Evolutionary conservation across 2,329 filamentous ascomycete species (phyloP).

Genomic region (Exophiala dermatitidis): DNA sequence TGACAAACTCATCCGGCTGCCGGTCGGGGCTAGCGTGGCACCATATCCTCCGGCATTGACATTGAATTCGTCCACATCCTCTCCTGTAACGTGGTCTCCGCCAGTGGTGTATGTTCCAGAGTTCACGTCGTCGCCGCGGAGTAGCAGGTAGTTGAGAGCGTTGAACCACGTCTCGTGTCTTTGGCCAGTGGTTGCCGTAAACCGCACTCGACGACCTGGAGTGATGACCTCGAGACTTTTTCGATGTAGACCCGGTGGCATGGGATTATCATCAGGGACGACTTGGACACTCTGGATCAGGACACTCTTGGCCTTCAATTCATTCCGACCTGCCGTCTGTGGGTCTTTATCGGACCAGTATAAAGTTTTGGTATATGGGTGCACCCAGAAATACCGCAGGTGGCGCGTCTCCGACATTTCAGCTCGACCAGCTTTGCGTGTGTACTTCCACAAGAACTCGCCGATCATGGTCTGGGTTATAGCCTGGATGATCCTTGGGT

Average conservation of each 20-base stretch:
- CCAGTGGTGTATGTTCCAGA: slow-evolving; percentile 38
- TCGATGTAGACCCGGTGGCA: slow-evolving; percentile 86
- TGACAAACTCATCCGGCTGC: slow-evolving; percentile 52
- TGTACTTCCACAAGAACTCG: slow-evolving; percentile 98
- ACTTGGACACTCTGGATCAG: slow-evolving; percentile 88
- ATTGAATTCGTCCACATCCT: slow-evolving; percentile 73
- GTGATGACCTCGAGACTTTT: slow-evolving; percentile 90
- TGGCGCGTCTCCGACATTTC: slow-evolving; percentile 86
- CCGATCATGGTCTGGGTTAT: slow-evolving; percentile 99
- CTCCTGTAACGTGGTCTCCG: slow-evolving; percentile 51
- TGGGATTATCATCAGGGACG: slow-evolving; percentile 87
- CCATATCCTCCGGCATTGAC: slow-evolving; percentile 64
- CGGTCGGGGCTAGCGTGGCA: slow-evolving; percentile 46
- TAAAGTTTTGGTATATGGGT: slow-evolving; percentile 89
- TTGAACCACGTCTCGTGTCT: slow-evolving; percentile 99
- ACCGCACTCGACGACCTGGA: slow-evolving; percentile 81
- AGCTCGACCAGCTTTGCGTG: slow-evolving; percentile 81
- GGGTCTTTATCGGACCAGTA: slow-evolving; percentile 96
- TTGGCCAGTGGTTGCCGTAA: slow-evolving; percentile 88
- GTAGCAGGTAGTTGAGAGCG: slow-evolving; percentile 82
- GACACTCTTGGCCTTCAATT: slow-evolving; percentile 80
- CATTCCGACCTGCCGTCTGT: slow-evolving; percentile 64
- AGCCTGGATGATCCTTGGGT: slow-evolving; percentile 97
- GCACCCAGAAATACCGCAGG: slow-evolving; percentile 96
- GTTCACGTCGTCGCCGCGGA: slow-evolving; percentile 56